Conservation (phyloP, 2,329 filamentous ascomycete species). For the Ophiocordyceps polyrhachis-furcata region DNA sequence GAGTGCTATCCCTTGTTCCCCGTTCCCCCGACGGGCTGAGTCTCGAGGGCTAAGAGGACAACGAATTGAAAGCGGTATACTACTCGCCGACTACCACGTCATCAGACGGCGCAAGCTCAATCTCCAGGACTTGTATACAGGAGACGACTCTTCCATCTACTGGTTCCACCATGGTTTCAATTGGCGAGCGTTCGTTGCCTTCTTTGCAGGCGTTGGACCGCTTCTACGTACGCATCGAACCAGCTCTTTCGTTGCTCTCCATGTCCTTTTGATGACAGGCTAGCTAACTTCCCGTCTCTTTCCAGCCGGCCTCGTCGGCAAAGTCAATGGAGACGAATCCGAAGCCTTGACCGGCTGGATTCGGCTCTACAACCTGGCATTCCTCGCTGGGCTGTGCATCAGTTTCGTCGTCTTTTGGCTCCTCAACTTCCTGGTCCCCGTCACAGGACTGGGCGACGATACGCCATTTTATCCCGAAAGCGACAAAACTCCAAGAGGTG, state of each 20-base stretch:
- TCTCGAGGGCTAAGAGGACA: background rate
- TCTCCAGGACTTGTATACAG: constrained; percentile 17
- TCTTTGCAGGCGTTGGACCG: background rate
- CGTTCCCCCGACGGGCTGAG: background rate
- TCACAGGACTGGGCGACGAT: constrained; percentile 3
- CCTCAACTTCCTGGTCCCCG: constrained; percentile 3
- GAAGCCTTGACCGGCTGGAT: constrained; percentile 1
- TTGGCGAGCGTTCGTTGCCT: constrained; percentile 16
- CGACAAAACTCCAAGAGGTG: background rate
- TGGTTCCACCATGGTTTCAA: constrained; percentile 17
- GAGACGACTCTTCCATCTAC: constrained; percentile 15
- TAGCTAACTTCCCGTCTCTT: background rate
- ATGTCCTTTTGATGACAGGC: background rate
- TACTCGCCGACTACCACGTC: constrained; percentile 12
- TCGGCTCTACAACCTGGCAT: constrained; percentile 5
- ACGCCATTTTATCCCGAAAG: background rate
- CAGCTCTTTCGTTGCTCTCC: background rate
- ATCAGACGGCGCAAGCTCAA: constrained; percentile 16
- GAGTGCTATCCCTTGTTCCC: background rate
- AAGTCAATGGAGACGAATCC: constrained; percentile 2
- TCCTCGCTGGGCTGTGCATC: constrained; percentile 4
- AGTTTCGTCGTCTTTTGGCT: constrained; percentile 4
- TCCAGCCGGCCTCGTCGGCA: constrained; percentile 3
- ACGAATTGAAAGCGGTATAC: constrained; percentile 6
- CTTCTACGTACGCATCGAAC: background rate